Conservation (phyloP, 164 flowering plant genomes). For the Aristolochia contorta region DNA sequence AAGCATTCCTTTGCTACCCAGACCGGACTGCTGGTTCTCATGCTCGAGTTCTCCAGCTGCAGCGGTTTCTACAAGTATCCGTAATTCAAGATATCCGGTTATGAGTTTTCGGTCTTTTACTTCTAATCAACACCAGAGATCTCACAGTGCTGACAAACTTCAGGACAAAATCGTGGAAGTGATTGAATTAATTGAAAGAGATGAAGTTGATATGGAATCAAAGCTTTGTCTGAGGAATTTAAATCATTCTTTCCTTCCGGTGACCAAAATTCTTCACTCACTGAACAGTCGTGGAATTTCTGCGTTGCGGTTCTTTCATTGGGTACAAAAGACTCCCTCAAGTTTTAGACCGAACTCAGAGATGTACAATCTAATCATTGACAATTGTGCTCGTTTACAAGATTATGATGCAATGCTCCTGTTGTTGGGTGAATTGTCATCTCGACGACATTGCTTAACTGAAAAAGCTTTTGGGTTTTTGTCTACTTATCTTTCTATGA, state of each 20-base stretch:
- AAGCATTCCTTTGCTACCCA: too few relatives aligned
- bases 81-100: too few relatives aligned
- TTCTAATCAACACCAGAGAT: too few relatives aligned
- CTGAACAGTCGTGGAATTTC: slow-evolving; percentile 32
- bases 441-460: slow-evolving; percentile 24
- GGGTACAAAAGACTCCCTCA: slow-evolving; percentile 22
- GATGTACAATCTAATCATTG: slow-evolving; percentile 39
- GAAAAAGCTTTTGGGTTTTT: slow-evolving; percentile 43
- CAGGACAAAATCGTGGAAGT: slow-evolving; percentile 16
- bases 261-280: slow-evolving; percentile 21
- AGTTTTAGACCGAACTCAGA: slow-evolving; percentile 16
- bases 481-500: slow-evolving; percentile 8
- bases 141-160: background rate
- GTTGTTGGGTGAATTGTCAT: slow-evolving; percentile 29
- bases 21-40: too few relatives aligned
- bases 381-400: slow-evolving; percentile 37
- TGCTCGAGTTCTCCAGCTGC: too few relatives aligned
- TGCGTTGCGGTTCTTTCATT: slow-evolving; percentile 43
- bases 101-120: too few relatives aligned
- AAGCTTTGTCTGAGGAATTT: slow-evolving; percentile 23
- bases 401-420: slow-evolving; percentile 33
- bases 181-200: slow-evolving; percentile 24
- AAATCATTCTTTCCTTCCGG: slow-evolving; percentile 11
- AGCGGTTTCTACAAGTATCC: too few relatives aligned
- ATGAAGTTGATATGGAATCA: slow-evolving; percentile 22